Evolutionary conservation across 768 basidiomycete species (phyloP), one percentile per base, ranked within the genome.

Genomic region (Boletus reticulatus): DNA sequence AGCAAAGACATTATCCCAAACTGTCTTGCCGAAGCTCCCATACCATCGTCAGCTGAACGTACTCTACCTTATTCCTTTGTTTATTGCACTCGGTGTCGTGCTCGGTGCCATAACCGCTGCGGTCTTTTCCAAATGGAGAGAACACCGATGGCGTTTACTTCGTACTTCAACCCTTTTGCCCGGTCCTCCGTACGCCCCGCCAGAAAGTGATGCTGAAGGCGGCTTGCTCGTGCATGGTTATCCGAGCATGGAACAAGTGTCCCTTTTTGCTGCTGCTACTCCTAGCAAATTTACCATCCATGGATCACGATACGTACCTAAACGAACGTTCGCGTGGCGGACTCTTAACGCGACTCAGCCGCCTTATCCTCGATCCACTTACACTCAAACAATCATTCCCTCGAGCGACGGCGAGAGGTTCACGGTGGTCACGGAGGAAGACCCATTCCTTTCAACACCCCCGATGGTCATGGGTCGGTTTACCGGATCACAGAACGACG

Each of bases 241-340:
- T 4, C 60, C 59, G n/a, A 68, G 68, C 20, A 70, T 64, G 64
- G 69, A 72, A 20, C 58, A 66, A 5, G 71, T 64, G 6, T 54
- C 66, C 6, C 62, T 68, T 31, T 61, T 62, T 44, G 55, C 62
- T 22, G 58, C 55, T 4, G 47, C 53, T 6, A 71, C 70, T 17
- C 71, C 69, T 4, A 71, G 69, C 48, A 71, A 73, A 53, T 48
- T 41, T 12, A 70, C 67, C 1, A 29, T 71, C 38, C 71, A 73
- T 14, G 69, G 65, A 31, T 61, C 67, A 9, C 57, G 59, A 43
- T 69, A 71, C 52, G 24, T 29, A 48, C 56, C 69, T 20, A 50
- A 58, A 17, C 58, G 50, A 29, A 46, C 22, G 16, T 41, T 49
- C n/a, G 34, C 45, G 12, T 68, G 62, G 64, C 47, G 48, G 20